phyloP scores from a whole-genome alignment of 148 eudicot genomes.

The Spergularia bocconei region DNA sequence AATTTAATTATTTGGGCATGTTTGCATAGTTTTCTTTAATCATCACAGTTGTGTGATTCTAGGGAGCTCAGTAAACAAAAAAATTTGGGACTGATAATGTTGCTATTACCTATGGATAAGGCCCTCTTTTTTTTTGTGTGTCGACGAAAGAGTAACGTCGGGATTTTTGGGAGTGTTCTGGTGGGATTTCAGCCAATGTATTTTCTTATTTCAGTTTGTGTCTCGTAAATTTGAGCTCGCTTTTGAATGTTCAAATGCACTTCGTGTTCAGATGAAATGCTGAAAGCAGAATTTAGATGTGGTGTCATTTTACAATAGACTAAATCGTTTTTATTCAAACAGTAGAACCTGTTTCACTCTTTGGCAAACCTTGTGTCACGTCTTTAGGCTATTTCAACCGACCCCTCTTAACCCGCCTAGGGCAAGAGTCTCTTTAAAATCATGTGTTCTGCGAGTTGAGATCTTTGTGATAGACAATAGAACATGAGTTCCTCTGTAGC shows the following conservation, averaged over 20 bases:
- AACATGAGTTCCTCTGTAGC: no score
- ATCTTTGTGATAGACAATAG: neutral
- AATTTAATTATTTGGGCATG: neutral
- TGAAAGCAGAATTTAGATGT: no score
- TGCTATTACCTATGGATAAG: neutral
- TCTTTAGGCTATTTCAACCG: neutral
- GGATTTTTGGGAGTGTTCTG: neutral
- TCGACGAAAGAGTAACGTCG: neutral
- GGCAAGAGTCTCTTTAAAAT: neutral
- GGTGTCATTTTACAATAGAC: no score
- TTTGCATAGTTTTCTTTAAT: neutral
- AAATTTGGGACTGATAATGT: neutral
- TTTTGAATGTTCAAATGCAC: no score
- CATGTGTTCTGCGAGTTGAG: neutral
- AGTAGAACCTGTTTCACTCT: neutral
- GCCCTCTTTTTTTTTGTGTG: neutral
- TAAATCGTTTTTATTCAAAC: no score
- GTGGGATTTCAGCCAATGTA: neutral
- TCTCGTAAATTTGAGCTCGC: no score
- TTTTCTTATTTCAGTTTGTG: neutral
- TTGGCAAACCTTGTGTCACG: neutral
- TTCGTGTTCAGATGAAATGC: no score
- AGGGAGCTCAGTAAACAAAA: slow-evolving; percentile 1
- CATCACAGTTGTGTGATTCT: neutral
- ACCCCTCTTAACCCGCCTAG: neutral